Conservation (phyloP, 73 alveolate genomes). For the Paramecium caudatum region DNA sequence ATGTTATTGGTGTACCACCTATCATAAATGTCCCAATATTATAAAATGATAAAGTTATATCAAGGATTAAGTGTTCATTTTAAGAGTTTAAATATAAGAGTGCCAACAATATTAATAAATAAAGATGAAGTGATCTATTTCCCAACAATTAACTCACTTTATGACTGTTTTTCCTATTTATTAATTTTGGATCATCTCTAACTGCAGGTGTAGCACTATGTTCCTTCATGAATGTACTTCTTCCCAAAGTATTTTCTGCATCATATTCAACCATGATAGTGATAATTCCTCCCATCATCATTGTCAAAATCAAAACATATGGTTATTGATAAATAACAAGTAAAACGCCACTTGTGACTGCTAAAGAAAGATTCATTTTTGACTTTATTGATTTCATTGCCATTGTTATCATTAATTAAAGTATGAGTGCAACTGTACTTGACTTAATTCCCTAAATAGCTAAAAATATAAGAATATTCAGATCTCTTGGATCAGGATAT, state of each 20-base stretch:
- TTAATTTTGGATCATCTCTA: background rate
- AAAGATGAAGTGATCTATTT: background rate
- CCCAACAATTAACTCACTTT: conserved; percentile 25
- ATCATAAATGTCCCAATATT: conserved; percentile 59
- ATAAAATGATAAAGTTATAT: conserved; percentile 34
- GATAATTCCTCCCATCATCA: conserved; percentile 55
- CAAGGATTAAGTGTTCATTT: background rate
- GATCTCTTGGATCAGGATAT: conserved; percentile 29
- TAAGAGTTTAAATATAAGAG: background rate
- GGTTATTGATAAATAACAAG: background rate
- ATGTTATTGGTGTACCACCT: conserved; percentile 51
- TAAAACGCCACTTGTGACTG: conserved; percentile 8
- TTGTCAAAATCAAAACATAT: background rate
- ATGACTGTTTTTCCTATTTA: background rate
- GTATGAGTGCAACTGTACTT: conserved; percentile 45
- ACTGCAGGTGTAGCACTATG: background rate
- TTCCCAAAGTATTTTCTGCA: conserved; percentile 48
- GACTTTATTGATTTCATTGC: background rate
- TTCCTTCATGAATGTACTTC: conserved; percentile 25
- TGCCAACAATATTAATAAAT: background rate
- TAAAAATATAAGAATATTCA: conserved; percentile 5
- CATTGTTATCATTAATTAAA: background rate
- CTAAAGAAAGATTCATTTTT: background rate
- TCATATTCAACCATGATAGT: conserved; percentile 43
- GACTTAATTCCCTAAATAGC: conserved; percentile 11